A percentile compares a stretch with the other conserved stretches of the same genome.
phyloP scores from a whole-genome alignment of 805 yeast species.

The Priceomyces medius region DNA sequence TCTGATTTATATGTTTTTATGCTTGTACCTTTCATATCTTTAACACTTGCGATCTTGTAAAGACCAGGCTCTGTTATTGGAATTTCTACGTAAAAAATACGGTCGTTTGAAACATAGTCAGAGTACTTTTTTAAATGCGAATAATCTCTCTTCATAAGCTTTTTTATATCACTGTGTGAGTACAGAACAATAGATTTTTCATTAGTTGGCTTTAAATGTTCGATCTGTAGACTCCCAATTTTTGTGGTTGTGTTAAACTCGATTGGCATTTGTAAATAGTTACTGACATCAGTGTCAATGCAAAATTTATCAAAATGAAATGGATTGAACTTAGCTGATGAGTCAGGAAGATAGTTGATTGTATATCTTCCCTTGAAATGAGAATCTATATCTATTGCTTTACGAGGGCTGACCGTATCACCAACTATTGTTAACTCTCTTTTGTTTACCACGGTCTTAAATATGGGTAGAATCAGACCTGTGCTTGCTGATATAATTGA shows the following conservation, averaged over 20 bases:
- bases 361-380: slow-evolving; percentile 87
- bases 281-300: slow-evolving; percentile 38
- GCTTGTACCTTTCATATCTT: slow-evolving; percentile 60
- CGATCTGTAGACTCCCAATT: slow-evolving; percentile 65
- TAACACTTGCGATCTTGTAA: slow-evolving; percentile 67
- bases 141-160: slow-evolving; percentile 28
- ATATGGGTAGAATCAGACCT: slow-evolving; percentile 35
- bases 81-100: slow-evolving; percentile 59
- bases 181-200: slow-evolving; percentile 49
- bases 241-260: slow-evolving; percentile 77
- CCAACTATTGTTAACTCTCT: slow-evolving; percentile 55
- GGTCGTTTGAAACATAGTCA: slow-evolving; percentile 28
- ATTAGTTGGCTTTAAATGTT: slow-evolving; percentile 56
- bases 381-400: slow-evolving; percentile 45
- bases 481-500: slow-evolving; percentile 37
- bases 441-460: slow-evolving; percentile 42
- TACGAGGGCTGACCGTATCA: slow-evolving; percentile 37
- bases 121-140: slow-evolving; percentile 26
- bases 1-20: slow-evolving; percentile 62
- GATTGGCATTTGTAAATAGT: slow-evolving; percentile 55
- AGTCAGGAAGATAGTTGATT: slow-evolving; percentile 86
- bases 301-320: slow-evolving; percentile 61
- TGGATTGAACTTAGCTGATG: slow-evolving; percentile 82
- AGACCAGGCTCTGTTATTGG: slow-evolving; percentile 71
- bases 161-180: slow-evolving; percentile 55